phyloP scores from a whole-genome alignment of 495 filamentous ascomycete genomes.

The Aspergillus diversus region DNA sequence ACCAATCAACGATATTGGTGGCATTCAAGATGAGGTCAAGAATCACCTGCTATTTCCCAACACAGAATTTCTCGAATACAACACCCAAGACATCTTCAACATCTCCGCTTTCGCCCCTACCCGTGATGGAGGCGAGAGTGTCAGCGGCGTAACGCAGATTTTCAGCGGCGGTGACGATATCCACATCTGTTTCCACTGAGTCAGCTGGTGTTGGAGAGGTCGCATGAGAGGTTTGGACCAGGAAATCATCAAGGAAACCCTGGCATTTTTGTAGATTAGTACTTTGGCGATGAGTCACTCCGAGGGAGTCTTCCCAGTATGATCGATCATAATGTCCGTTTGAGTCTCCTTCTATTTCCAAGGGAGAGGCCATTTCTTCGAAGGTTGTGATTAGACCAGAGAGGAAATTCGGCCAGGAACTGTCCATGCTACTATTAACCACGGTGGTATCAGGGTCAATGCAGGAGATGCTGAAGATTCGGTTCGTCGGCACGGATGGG shows the following conservation, averaged over 20 bases:
- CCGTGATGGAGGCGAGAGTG: constrained; percentile 82
- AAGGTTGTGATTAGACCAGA: constrained; percentile 70
- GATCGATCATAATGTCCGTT: constrained; percentile 49
- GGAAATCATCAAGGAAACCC: constrained; percentile 69
- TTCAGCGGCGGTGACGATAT: constrained; percentile 93
- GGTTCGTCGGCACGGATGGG: constrained; percentile 40
- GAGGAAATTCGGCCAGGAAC: constrained; percentile 70
- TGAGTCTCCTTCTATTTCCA: constrained; percentile 41
- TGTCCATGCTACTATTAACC: not conserved
- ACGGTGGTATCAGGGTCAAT: constrained; percentile 36
- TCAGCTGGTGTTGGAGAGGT: not conserved
- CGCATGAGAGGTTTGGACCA: constrained; percentile 39
- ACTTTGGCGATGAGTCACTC: constrained; percentile 83
- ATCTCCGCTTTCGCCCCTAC: constrained; percentile 83
- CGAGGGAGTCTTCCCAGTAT: constrained; percentile 82
- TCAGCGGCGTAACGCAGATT: constrained; percentile 81
- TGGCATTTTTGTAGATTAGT: constrained; percentile 76
- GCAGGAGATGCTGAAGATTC: constrained; percentile 74
- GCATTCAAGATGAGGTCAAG: no score
- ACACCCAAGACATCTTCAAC: constrained; percentile 97
- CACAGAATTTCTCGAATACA: constrained; percentile 79
- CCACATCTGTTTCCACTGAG: constrained; percentile 44
- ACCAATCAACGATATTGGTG: no score
- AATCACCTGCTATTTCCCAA: no score
- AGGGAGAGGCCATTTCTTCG: constrained; percentile 67